Base-by-base conservation (phyloP, 345 rosid genomes). In the Cardiospermum halicacabum region DNA sequence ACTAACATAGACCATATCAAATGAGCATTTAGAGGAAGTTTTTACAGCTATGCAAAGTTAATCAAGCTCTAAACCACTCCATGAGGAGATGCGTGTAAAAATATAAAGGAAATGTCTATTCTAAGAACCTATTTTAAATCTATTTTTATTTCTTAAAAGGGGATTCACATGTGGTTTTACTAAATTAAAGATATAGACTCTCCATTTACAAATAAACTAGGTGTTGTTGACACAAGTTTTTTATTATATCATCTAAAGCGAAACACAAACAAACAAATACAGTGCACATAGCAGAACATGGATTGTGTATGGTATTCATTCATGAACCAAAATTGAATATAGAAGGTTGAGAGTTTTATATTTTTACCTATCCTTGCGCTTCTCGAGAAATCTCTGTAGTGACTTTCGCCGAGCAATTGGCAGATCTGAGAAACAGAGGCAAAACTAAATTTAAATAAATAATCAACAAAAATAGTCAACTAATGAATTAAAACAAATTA, bases 321-420 rank as follows among this genome's bases (percentile, higher is more conserved):
- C 51, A 18, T 47, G 51, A 47, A 18, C 51, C 51, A 47, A n/a
- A n/a, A 47, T 18, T 47, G 19, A 47, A 18, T 13, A 5, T 32
- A 19, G 34, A 32, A n/a, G n/a, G n/a, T 47, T 28, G 21, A 53
- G 53, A 59, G 40, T 21, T 59, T 59, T 50, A 45, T 30, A 13
- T 18, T 34, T 45, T 77, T 81, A 91, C 97, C 99, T 88, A 73
- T 84, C 95, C 67, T 85, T 94, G 32, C 97, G 97, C 69, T 88
- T 94, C 84, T 85, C 95, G 34, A 94, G 72, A 70, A 94, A 94
- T 68, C 92, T 83, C 83, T 84, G 84, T 56, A 94, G 76, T 34
- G 99, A 94, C 68, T 78, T 91, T 74, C 71, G 72, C 56, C 99
- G 66, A 18, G 84, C 79, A 39, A 86, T 77, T 0, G 97, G 95